These are phyloP conservation scores for Furculomyces boomerangus DNA, from an alignment of 371 early-diverging fungal genomes.

Conservation along the genomic window DNA sequence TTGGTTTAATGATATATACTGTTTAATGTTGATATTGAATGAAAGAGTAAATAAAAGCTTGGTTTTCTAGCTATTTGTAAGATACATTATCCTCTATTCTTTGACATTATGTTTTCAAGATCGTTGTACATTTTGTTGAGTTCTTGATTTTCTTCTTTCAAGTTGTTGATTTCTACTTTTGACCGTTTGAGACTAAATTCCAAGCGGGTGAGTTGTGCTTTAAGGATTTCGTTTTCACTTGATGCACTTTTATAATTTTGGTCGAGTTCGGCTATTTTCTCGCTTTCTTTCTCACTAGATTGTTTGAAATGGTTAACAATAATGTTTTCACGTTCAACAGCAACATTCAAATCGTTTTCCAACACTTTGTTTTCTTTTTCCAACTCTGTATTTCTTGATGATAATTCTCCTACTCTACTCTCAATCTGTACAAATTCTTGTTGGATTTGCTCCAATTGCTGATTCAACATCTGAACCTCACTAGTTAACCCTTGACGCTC, in stretches of 20 bases:
- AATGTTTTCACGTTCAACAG: background rate
- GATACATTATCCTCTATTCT: background rate
- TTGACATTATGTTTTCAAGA: background rate
- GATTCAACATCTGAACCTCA: background rate
- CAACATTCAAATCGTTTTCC: constrained; percentile 2
- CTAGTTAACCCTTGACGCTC: background rate
- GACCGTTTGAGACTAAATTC: constrained; percentile 1
- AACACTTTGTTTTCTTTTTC: background rate
- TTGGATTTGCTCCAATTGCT: background rate
- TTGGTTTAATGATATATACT: too few relatives aligned
- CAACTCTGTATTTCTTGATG: background rate
- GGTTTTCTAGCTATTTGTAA: too few relatives aligned
- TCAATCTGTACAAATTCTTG: background rate
- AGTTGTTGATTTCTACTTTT: background rate
- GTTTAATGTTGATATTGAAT: too few relatives aligned
- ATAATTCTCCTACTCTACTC: background rate
- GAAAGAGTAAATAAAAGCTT: too few relatives aligned
- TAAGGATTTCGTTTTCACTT: background rate
- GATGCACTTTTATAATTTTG: background rate
- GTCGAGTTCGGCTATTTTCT: background rate
- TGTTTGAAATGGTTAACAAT: background rate
- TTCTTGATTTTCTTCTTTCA: constrained; percentile 2
- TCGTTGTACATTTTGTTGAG: constrained; percentile 1
- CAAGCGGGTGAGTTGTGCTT: background rate
- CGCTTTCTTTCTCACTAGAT: background rate